Base-by-base conservation (phyloP, 805 yeast genomes). In the Metschnikowia lachancei region DNA sequence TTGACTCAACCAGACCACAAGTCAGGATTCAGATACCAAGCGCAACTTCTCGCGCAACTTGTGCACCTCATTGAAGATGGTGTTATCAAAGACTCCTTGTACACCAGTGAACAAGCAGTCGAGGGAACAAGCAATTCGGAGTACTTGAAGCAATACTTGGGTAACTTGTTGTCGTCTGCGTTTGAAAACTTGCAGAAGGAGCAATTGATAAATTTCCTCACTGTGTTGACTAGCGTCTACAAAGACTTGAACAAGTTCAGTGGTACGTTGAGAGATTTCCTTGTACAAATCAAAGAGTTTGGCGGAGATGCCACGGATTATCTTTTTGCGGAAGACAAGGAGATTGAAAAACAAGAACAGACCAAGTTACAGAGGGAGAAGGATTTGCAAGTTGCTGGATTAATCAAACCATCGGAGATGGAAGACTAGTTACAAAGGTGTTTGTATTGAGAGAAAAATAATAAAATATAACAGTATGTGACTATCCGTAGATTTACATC, bases 291-390 rank as follows among this genome's bases (percentile, higher is more conserved):
- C 66, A 91, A 90, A 69, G 96, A 92, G 69, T 81, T 79, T 61
- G 99, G 98, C 50, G 98, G 98, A 26, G 96, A 88, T 64, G 83
- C 95, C 46, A 89, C 96, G 18, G 97, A 91, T 64, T 94, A 94
- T 64, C 74, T 92, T 64, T 92, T 84, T 68, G 95, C 95, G 10
- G 98, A 94, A 61, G 99, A 92, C 62, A 86, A 83, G 62, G 96
- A 89, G 65, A 73, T 74, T 41, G 95, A 88, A 64, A 65, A 81
- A 49, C 66, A 74, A 52, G 96, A 87, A 65, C 83, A 82, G 63
- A 77, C 75, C 53, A 79, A 76, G 62, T 63, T 76, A 50, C 92
- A 87, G 57, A 84, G 83, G 61, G 92, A 88, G 66, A 82, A 79
- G 58, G 97, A 95, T 43, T 74, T 85, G 56, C 82, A 80, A 69